Base-by-base conservation (phyloP, 2,329 filamentous ascomycete genomes). In the Lasiodiplodia citricola region DNA sequence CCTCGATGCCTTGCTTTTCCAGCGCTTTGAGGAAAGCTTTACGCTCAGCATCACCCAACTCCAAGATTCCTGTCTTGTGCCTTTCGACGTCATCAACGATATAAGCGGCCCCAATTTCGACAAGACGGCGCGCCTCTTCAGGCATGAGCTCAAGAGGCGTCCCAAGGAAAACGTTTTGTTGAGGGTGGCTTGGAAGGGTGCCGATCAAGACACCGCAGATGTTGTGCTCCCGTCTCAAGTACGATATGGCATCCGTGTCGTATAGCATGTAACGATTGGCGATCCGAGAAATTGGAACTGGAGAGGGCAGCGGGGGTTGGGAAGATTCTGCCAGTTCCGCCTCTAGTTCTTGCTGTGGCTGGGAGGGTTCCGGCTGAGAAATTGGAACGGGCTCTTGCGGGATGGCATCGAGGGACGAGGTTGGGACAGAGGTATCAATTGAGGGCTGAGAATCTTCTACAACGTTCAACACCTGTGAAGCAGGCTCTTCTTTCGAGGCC, bases 161-260 rank as follows among this genome's bases (percentile, higher is more conserved):
- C 56, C 94, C 93, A 69, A 95, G 87, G 78, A 98, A 98, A 69
- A 97, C 87, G 81, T 97, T 98, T 81, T 99, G 96, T 74, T 96
- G 95, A 6, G 94, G 94, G 68, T 93, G 91, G 80, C 98, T 94
- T 2, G 96, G 95, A 37, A 97, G 89, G 8, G 92, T 94, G 68
- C 96, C 96, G 70, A 92, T 90, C 67, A 97, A 86, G 38, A 96
- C 91, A 71, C 94, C 94, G 76, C 92, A 94, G 74, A 97, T 93
- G 78, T 93, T 90, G 82, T 97, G 88, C 74, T 89, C 85, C 71
- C 92, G 89, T 72, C 96, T 92, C 71, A 97, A 85, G 78, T 91
- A 87, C 74, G 91, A 90, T 70, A 94, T 91, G 72, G 90, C 89
- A 76, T 94, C 88, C 74, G 93, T 88, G 78, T 97, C 93, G 84